Conservation (phyloP, 257 asterid genomes). For the Forsythia suspensa region DNA sequence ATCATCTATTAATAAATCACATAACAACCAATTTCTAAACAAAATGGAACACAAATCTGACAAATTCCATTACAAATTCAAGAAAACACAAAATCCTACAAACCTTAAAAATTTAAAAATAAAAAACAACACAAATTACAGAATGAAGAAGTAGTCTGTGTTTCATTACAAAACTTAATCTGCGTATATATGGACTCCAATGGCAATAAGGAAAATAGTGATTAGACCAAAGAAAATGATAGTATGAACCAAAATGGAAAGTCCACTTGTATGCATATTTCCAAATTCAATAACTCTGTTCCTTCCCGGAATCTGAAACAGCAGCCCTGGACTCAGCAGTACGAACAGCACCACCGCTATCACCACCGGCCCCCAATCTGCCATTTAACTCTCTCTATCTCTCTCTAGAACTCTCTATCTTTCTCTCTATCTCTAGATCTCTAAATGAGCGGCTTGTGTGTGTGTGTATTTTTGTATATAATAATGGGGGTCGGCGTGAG, state of each 20-base stretch:
- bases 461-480: not conserved
- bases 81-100: too few species aligned
- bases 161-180: not conserved
- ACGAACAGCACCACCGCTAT: constrained; percentile 1
- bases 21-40: too few species aligned
- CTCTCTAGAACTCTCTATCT: not conserved
- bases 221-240: not conserved
- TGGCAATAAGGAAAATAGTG: not conserved
- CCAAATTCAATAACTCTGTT: not conserved
- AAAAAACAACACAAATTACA: not conserved
- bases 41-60: too few species aligned
- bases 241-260: not conserved
- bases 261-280: not conserved
- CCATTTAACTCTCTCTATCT: not conserved
- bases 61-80: too few species aligned
- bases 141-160: not conserved
- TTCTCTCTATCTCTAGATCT: not conserved
- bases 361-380: not conserved
- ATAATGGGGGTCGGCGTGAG: not conserved
- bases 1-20: too few species aligned
- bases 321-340: not conserved
- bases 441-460: not conserved
- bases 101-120: not conserved
- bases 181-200: not conserved
- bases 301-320: not conserved